Evolutionary conservation across 257 asterid genomes (phyloP), one percentile per base, ranked within the genome.

Genomic region (Henckelia pumila): DNA sequence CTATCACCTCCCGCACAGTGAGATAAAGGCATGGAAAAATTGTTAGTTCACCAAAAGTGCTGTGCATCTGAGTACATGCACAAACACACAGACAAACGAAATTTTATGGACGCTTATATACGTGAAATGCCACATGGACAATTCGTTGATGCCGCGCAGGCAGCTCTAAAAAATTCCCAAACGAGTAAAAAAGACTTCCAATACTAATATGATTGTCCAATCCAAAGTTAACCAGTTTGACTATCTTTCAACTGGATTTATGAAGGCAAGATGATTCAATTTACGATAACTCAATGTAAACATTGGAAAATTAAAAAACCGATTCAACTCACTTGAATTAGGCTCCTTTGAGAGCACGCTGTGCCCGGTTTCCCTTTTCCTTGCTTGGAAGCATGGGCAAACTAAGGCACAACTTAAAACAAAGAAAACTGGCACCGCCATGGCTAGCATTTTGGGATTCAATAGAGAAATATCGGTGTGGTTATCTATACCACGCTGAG

Each of bases 311-410:
- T 23, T 53, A 30, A 59, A 71, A 44, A 44, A 14, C 55, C 2
- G 67, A 74, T 56, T 64, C 53, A 25, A 85, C 96, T 89, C 78
- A 94, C 99, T 78, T 69, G 96, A 91, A 78, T 65, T 72, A 47
- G 81, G 89, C 69, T 93, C 96, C 81, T 81, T 82, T 23, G 84
- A 80, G 78, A 85, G 81, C 78, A 82, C 87, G 8, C 82, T 82
- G 72, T 80, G 86, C 49, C 64, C 81, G 28, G 77, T 61, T 64
- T 82, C 88, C 68, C 75, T 86, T 76, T 83, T 88, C 79, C 81
- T 88, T 53, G 99, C 76, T 35, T 85, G 95, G 77, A 79, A 89
- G 80, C 99, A 94, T 8, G 99, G 96, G 74, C 99, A 94, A 49
- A 91, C 11, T 44, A 91, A 57, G 26, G 80, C 80, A 60, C 99